Evolutionary conservation across 2,329 filamentous ascomycete genomes (phyloP), one percentile per base, ranked within the genome.

Genomic region (Chrysoporthe cubensis): DNA sequence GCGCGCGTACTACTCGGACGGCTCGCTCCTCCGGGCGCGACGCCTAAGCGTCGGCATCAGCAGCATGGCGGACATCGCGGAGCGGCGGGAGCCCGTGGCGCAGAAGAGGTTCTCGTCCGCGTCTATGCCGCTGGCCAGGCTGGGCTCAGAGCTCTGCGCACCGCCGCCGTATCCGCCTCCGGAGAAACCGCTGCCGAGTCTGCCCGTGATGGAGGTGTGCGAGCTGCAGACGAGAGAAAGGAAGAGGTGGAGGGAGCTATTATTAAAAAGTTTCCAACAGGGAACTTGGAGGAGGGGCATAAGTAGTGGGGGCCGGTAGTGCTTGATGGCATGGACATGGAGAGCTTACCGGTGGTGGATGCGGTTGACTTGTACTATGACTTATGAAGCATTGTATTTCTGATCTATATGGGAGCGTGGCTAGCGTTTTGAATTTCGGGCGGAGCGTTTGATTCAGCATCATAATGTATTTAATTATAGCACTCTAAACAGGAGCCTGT

Each of bases 1-100:
- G 44, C 58, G 68, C n/a, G 52, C 68, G 7, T 69, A 69, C 13
- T 69, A 69, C 65, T 69, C 68, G 0, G 66, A 67, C 58, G 65
- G 68, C 21, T 60, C 32, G 3, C 65, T 69, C 2, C 40, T 67
- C 2, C 42, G 50, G 18, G 65, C 42, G 44, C 48, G 65, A 57
- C 62, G 62, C 8, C 26, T 64, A 14, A 64, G 62, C 52, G 52
- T 58, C 5, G 62, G 62, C 4, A 46, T 64, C 50, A 64, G 62
- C 62, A 64, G 62, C 42, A 57, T 64, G 62, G 44, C 37, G 52
- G 62, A 50, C 26, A 64, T 64, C 43, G 50, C 62, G 13, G 62
- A 64, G 50, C 48, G 62, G 34, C 62, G 68, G 59, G 68, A 26
- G 66, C 68, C 32, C 50, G 59, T 34, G 66, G 57, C 42, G 61